These are phyloP conservation scores for Aspergillus sp. DNA, from an alignment of 2,329 filamentous ascomycete species.

Conservation along the genomic window DNA sequence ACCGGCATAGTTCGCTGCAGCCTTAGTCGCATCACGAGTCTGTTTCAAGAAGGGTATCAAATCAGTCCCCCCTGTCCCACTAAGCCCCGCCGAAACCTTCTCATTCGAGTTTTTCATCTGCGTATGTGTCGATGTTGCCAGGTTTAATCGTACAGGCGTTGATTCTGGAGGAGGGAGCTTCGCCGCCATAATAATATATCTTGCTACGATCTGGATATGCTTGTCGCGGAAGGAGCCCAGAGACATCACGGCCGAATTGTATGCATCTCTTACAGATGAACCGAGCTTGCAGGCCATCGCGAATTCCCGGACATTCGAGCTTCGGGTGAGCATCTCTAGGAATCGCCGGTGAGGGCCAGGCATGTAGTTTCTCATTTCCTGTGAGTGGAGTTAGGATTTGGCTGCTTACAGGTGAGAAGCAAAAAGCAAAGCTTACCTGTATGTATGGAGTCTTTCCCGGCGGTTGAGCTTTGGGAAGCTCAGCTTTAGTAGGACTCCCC, in stretches of 20 bases:
- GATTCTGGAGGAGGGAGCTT: slow-evolving; percentile 19
- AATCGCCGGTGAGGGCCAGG: slow-evolving; percentile 54
- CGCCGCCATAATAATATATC: slow-evolving; percentile 53
- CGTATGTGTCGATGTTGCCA: slow-evolving; percentile 48
- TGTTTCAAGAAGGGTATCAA: slow-evolving; percentile 55
- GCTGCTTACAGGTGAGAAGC: not conserved
- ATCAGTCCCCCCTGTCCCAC: slow-evolving; percentile 54
- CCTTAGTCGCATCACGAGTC: slow-evolving; percentile 52
- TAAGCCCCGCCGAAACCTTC: slow-evolving; percentile 38
- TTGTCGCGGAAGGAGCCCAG: slow-evolving; percentile 51
- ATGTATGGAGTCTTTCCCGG: slow-evolving; percentile 9
- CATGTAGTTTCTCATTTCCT: slow-evolving; percentile 58
- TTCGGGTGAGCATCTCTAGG: slow-evolving; percentile 45
- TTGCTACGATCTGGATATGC: slow-evolving; percentile 54
- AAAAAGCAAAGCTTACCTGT: not conserved
- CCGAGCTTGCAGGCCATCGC: slow-evolving; percentile 37
- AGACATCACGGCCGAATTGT: slow-evolving; percentile 47
- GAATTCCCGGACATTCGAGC: slow-evolving; percentile 49
- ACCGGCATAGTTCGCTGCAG: slow-evolving; percentile 33
- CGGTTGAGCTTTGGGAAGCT: not conserved
- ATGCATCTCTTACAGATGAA: slow-evolving; percentile 41
- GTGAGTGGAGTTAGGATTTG: slow-evolving; percentile 8
- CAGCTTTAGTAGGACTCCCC: slow-evolving; percentile 25
- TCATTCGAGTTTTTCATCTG: slow-evolving; percentile 30
- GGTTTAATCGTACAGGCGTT: slow-evolving; percentile 32